Evolutionary conservation across 768 basidiomycete genomes (phyloP).

Genomic region (Lepiota subincarnata): DNA sequence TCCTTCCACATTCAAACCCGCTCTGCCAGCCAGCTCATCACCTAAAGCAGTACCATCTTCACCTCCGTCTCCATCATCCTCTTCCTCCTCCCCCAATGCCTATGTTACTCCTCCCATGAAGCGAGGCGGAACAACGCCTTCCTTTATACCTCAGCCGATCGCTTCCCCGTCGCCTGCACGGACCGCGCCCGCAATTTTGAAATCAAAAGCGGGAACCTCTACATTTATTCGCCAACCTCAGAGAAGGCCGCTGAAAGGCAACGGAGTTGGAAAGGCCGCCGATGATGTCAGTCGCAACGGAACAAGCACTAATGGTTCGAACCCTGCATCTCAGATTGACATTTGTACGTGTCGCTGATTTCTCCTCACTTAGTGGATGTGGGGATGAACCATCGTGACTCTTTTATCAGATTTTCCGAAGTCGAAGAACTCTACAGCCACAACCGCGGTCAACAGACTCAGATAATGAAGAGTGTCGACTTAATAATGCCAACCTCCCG

Average conservation of each 20-base stretch:
- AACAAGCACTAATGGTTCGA: conserved; percentile 54
- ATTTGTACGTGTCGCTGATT: conserved; percentile 60
- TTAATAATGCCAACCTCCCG: conserved; percentile 10
- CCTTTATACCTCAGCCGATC: conserved; percentile 61
- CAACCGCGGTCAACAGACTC: conserved; percentile 17
- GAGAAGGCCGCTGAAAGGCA: conserved; percentile 33
- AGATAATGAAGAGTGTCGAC: conserved; percentile 37
- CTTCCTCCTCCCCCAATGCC: conserved; percentile 22
- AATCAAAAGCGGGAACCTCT: conserved; percentile 29
- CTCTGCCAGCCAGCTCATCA: conserved; percentile 22
- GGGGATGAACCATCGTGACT: conserved; percentile 29
- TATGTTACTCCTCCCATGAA: conserved; percentile 52
- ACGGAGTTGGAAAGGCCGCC: conserved; percentile 22
- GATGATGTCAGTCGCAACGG: conserved; percentile 18
- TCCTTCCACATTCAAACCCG: conserved; percentile 28
- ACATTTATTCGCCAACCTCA: conserved; percentile 43
- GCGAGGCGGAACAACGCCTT: conserved; percentile 41
- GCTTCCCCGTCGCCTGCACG: conserved; percentile 41
- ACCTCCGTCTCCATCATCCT: conserved; percentile 28
- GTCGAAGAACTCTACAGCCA: conserved; percentile 8
- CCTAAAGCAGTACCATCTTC: conserved; percentile 15
- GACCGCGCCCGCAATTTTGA: conserved; percentile 20
- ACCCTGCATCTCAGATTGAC: conserved; percentile 46
- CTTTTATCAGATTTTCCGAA: conserved; percentile 37
- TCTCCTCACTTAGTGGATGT: conserved; percentile 31